phyloP scores from a whole-genome alignment of 805 yeast species.

The Wickerhamomyces silvicola region DNA sequence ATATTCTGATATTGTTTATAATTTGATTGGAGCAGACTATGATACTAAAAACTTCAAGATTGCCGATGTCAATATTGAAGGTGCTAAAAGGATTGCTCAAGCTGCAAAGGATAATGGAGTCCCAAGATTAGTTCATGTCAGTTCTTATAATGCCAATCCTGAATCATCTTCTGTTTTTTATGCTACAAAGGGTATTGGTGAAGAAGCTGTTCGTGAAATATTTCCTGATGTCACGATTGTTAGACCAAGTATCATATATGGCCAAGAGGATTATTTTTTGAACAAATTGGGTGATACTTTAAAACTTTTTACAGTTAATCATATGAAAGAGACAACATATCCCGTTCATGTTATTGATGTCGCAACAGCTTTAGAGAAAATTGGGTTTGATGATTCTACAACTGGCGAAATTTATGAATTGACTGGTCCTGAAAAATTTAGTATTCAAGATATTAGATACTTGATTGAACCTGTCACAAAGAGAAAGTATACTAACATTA shows the following conservation, averaged over 20 bases:
- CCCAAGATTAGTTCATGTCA: constrained; percentile 71
- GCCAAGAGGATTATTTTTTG: constrained; percentile 65
- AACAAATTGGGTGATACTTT: constrained; percentile 50
- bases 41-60: constrained; percentile 73
- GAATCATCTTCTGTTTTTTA: constrained; percentile 62
- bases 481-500: constrained; percentile 30
- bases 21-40: constrained; percentile 70
- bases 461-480: constrained; percentile 59
- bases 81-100: constrained; percentile 69
- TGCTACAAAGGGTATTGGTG: constrained; percentile 77
- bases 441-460: constrained; percentile 59
- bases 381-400: constrained; percentile 78
- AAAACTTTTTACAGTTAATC: constrained; percentile 60
- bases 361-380: constrained; percentile 69
- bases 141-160: constrained; percentile 70
- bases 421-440: constrained; percentile 61
- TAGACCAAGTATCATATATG: constrained; percentile 77
- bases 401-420: constrained; percentile 71
- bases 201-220: constrained; percentile 58
- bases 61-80: constrained; percentile 80
- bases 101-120: constrained; percentile 66
- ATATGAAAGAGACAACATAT: constrained; percentile 51
- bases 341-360: constrained; percentile 79
- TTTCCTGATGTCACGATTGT: constrained; percentile 77
- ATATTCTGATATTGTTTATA: constrained; percentile 77